phyloP scores from a whole-genome alignment of 495 filamentous ascomycete species.

The Aspergillus bridgeri region DNA sequence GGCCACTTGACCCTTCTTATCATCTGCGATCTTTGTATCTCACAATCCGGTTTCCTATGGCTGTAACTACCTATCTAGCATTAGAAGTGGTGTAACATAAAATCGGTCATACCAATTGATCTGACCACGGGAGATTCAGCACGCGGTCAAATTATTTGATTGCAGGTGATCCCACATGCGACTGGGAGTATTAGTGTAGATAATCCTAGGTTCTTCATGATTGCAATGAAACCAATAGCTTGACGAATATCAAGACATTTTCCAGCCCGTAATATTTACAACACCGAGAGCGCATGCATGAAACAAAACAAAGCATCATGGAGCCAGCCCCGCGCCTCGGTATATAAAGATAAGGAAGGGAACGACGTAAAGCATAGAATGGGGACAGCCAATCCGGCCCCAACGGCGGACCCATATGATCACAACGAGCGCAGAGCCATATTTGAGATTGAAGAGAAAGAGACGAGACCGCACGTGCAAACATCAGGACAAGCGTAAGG shows the following conservation, averaged over 20 bases:
- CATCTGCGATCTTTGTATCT: neutral
- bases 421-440: too few relatives aligned
- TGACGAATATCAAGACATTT: neutral
- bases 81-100: constrained; percentile 42
- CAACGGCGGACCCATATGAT: too few relatives aligned
- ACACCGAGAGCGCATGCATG: constrained; percentile 4
- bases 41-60: constrained; percentile 14
- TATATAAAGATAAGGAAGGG: neutral
- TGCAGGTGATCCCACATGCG: too few relatives aligned
- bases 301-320: neutral
- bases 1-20: neutral
- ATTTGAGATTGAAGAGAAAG: neutral
- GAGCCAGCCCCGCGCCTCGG: neutral
- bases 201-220: neutral
- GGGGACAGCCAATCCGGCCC: too few relatives aligned
- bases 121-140: constrained; percentile 6
- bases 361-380: neutral
- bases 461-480: neutral
- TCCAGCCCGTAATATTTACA: constrained; percentile 12
- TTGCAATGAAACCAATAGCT: constrained; percentile 2
- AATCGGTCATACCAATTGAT: constrained; percentile 21
- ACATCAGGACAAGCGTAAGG: neutral
- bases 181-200: neutral
- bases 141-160: too few relatives aligned
- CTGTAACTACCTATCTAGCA: constrained; percentile 14